Base-by-base conservation (phyloP, 164 flowering plant species). In the Magnolia officinalis region DNA sequence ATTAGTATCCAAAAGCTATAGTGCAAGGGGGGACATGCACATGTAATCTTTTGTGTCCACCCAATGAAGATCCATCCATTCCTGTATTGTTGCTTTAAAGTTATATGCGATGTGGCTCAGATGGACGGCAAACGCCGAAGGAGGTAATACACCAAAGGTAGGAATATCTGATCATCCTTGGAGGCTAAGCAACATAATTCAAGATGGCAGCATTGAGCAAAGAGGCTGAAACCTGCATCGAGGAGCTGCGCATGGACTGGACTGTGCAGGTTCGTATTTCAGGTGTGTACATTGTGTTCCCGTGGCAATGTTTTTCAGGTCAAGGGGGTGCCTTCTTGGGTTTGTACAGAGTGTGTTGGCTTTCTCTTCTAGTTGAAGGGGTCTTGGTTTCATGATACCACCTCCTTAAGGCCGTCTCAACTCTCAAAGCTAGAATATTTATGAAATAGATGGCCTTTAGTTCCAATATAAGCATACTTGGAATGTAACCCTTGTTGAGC, bases 121-220 rank as follows among this genome's bases (percentile, higher is more conserved):
- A 68, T 67, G 70, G 70, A 74, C 11, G 65, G 9, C 16, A 74
- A 74, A 65, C 76, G 76, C 59, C 52, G 76, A 24, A 23, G 76
- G 45, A 50, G 76, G 76, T 74, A 16, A 55, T 16, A 65, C 71
- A 59, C 37, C 52, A 61, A 50, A 23, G 70, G 45, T 19, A 70
- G 70, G 50, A 29, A 74, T 45, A n/a, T 21, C 63, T 21, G 45
- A 7, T 24, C 2, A 55, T 72, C 74, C 64, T 72, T 52, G 24
- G 74, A 52, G 63, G 19, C 72, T 24, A 24, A 14, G 31, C n/a
- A 8, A 31, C 71, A 72, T 72, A 4, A 70, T 50, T 49, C n/a
- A 10, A n/a, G 55, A 49, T 8, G 74, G 13, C 8, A 55, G 61
- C 61, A 55, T 55, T 16, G 16, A 55, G 16, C 61, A 55, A 16